Percentiles rank a stretch among this genome's conserved stretches.
Conservation (phyloP, 352 stramenopile species). For the Globisporangium carolinianum region DNA sequence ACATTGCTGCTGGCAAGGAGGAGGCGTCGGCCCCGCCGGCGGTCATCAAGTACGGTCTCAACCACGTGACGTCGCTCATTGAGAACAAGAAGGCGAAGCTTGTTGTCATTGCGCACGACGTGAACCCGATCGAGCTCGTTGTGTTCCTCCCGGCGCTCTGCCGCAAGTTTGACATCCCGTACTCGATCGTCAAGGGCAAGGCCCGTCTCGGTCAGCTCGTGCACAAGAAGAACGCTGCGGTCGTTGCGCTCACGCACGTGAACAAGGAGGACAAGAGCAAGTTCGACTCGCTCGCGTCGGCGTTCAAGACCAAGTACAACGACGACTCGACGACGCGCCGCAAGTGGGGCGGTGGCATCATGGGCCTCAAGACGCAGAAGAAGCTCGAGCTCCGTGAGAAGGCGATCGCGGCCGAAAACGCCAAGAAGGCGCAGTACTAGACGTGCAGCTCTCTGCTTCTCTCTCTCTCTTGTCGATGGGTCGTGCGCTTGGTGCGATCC, state of each 20-base stretch:
- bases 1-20: conserved; percentile 92
- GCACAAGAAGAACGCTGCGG: conserved; percentile 98
- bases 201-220: conserved; percentile 96
- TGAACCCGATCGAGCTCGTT: conserved; percentile 98
- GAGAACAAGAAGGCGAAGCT: conserved; percentile 99
- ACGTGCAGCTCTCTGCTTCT: neutral
- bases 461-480: neutral
- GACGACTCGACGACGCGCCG: conserved; percentile 87
- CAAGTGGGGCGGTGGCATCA: conserved; percentile 99
- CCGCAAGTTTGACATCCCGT: conserved; percentile 99
- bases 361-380: conserved; percentile 99
- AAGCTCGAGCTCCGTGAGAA: conserved; percentile 98
- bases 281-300: conserved; percentile 90
- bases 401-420: conserved; percentile 94
- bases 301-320: conserved; percentile 97
- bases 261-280: conserved; percentile 98
- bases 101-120: conserved; percentile 98
- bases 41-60: conserved; percentile 98
- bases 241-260: conserved; percentile 94
- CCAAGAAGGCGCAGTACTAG: conserved; percentile 98
- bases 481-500: too few relatives aligned
- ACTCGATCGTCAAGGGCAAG: conserved; percentile 99
- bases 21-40: conserved; percentile 82
- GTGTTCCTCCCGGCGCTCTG: conserved; percentile 97
- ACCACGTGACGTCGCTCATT: conserved; percentile 98